Base-by-base conservation (phyloP, 2,329 filamentous ascomycete species). In the Aurifilum marmelostoma region DNA sequence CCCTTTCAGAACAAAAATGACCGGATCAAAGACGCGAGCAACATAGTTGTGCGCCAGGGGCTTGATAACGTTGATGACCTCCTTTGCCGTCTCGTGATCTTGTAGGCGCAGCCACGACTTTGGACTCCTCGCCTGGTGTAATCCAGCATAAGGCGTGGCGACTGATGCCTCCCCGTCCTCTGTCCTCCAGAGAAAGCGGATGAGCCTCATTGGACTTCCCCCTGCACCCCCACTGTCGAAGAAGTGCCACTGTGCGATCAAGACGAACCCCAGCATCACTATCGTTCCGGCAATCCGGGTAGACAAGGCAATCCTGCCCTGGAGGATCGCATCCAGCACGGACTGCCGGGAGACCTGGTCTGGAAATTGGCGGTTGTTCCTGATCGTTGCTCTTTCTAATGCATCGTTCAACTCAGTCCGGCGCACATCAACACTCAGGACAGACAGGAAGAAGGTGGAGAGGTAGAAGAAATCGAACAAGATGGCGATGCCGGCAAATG, bases 201-300 rank as follows among this genome's bases (percentile, higher is more conserved):
- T 63, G 21, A 69, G 61, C 12, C 61, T 60, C 21, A 66, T 59
- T 24, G 64, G 64, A n/a, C 58, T 69, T 14, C 56, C n/a, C 18
- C 34, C 24, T n/a, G 65, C 16, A 27, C 52, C 52, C 16, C 27
- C 69, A 12, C 76, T 73, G 60, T 90, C 89, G 72, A 92, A 91
- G 73, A 94, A 94, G 75, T 94, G 92, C 84, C 89, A 92, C 73
- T 94, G 92, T 0, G 92, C 87, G 58, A 90, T 88, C 21, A 93
- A 76, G 8, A 94, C 86, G 72, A 93, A 92, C 1, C 88, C 89
- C 29, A 93, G 80, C 77, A 93, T 89, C 39, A 93, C 89, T 16
- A 90, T 84, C 0, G 91, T 92, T 0, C 92, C 92, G 2, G 91
- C 91, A 73, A 94, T 88, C 39, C 92, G 85, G 1, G 92, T 94